Base-by-base conservation (phyloP, 306 rosid species). In the Arachis hypogaea region DNA sequence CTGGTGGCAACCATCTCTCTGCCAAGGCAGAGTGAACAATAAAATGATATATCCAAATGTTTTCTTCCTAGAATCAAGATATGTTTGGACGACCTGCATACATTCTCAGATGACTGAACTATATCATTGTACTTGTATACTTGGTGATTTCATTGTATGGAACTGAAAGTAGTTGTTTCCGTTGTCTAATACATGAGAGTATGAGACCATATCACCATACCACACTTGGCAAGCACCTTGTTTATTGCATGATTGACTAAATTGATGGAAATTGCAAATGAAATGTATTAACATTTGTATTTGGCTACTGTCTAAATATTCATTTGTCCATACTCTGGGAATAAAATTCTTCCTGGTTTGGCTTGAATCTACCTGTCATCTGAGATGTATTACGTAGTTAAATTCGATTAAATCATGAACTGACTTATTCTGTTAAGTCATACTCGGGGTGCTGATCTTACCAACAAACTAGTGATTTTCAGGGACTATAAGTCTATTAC, bases 1-100 rank as follows among this genome's bases (percentile, higher is more conserved):
- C 86, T 1, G 98, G 98, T 11, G 98, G 98, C 78, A 92, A 92
- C 84, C 94, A 88, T 72, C 70, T 92, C 74, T 88, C 92, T 28
- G 77, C 82, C 22, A 92, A 92, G 86, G 87, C 82, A 5, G 80
- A 89, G 69, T 86, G 78, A 89, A 89, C 71, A 69, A 55, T 63
- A 54, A 9, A 22, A 81, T 67, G 66, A 44, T 66, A 38, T 29
- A 16, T 43, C 9, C 9, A 54, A 68, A 30, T 69, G 36, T 41
- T 40, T 69, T 38, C 68, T 6, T 45, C 36, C 63, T 40, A 7
- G 55, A 46, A 63, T 11, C 56, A 61, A 43, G n/a, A 50, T 50
- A 47, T 59, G 71, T 59, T 11, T 33, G 47, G 54, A 49, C 52
- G 59, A 65, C 4, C 38, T 33, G 38, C 38, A 33, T 33, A 40